phyloP scores from a whole-genome alignment of 2,329 filamentous ascomycete genomes.

The Penicillium sp. region DNA sequence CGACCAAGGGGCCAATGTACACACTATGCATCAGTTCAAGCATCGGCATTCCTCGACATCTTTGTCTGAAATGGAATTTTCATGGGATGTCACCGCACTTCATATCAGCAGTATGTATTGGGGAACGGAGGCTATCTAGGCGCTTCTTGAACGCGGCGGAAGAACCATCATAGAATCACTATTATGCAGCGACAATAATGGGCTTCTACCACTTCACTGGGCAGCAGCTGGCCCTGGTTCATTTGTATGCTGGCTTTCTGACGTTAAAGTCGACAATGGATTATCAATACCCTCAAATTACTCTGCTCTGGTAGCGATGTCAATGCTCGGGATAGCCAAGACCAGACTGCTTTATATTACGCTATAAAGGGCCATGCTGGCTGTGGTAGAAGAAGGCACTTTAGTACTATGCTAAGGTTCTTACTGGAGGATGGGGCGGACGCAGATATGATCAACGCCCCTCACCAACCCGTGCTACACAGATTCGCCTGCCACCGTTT shows the following conservation, averaged over 20 bases:
- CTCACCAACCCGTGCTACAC: background rate
- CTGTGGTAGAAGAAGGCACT: background rate
- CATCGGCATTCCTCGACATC: background rate
- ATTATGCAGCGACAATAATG: constrained; percentile 2
- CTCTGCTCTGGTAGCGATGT: background rate
- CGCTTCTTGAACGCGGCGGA: constrained; percentile 5
- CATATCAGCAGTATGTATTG: constrained; percentile 2
- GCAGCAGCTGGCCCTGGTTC: background rate
- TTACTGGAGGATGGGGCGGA: background rate
- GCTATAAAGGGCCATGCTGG: background rate
- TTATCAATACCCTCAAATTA: background rate
- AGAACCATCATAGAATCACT: background rate
- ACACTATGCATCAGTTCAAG: background rate
- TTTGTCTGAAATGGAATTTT: background rate
- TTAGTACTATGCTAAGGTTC: background rate
- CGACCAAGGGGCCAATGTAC: too few relatives aligned
- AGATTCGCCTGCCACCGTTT: background rate
- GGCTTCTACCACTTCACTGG: constrained; percentile 8
- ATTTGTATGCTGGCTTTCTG: background rate
- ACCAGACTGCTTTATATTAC: background rate
- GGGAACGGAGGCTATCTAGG: background rate
- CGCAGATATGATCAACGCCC: background rate
- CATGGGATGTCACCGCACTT: constrained; percentile 2
- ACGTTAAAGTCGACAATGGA: background rate
- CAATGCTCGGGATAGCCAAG: background rate